Evolutionary conservation across 768 basidiomycete genomes (phyloP).

Genomic region (Coprinellus micaceus): DNA sequence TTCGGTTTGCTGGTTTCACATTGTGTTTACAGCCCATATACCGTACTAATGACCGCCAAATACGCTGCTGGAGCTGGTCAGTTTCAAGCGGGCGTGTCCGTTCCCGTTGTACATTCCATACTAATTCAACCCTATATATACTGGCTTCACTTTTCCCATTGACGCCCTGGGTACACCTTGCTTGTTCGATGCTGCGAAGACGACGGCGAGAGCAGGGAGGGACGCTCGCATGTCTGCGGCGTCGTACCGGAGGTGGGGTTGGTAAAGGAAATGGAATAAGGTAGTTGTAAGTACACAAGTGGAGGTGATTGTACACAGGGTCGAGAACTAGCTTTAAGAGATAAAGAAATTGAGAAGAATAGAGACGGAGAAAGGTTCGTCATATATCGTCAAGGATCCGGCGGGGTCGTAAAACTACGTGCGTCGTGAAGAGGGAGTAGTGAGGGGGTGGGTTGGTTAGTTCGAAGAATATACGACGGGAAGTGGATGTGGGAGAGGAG

Average conservation of each 20-base stretch:
- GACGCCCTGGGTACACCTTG: too few species aligned
- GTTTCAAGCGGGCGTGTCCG: too few species aligned
- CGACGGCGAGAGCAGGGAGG: neutral
- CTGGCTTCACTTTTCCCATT: too few species aligned
- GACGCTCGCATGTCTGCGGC: neutral
- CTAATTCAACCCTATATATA: too few species aligned
- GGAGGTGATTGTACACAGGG: neutral
- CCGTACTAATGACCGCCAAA: too few species aligned
- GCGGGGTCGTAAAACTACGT: neutral
- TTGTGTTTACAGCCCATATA: too few species aligned
- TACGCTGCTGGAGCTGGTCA: too few species aligned
- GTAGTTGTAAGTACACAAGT: neutral
- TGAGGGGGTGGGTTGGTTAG: neutral
- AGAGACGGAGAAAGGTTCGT: neutral
- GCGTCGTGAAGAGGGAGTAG: too few species aligned
- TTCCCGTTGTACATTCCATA: too few species aligned
- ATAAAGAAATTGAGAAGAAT: neutral
- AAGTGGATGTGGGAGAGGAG: neutral
- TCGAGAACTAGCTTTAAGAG: too few species aligned
- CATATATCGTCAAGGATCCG: slow-evolving; percentile 6
- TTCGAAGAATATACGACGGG: neutral
- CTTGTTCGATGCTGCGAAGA: too few species aligned
- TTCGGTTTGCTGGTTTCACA: too few species aligned
- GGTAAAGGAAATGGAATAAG: slow-evolving; percentile 28
- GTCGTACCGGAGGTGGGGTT: neutral